Conservation (phyloP, 148 eudicot species). For the Chenopodium quinoa region DNA sequence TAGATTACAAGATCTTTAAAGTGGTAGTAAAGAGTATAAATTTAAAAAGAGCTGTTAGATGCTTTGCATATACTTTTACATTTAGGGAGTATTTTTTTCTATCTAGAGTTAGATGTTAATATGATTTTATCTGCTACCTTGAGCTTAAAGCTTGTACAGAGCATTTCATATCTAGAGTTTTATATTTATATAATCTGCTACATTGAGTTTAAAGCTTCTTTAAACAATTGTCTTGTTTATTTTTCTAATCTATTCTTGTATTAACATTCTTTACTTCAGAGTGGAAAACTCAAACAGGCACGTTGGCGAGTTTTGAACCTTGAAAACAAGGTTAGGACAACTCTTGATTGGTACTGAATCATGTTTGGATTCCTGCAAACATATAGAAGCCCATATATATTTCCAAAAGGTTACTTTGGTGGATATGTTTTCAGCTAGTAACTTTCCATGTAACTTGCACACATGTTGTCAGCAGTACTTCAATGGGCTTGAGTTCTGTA, state of each 20-base stretch:
- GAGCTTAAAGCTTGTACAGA: not conserved
- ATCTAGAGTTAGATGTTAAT: slow-evolving; percentile 2
- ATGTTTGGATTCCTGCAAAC: not conserved
- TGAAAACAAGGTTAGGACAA: slow-evolving; percentile 63
- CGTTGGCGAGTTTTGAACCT: slow-evolving; percentile 66
- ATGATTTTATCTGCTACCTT: not conserved
- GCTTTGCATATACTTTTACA: not conserved
- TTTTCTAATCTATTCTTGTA: slow-evolving; percentile 13
- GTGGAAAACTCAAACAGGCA: slow-evolving; percentile 65
- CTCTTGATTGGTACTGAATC: not conserved
- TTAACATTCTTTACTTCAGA: slow-evolving; percentile 42
- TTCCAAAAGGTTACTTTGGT: not conserved
- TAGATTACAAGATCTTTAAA: not conserved
- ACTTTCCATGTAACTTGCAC: not conserved
- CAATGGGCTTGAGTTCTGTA: slow-evolving; percentile 3
- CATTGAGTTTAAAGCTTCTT: not conserved
- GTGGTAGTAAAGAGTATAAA: not conserved
- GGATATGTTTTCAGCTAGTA: not conserved
- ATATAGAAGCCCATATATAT: not conserved
- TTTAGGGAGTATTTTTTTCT: not conserved
- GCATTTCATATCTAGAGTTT: not conserved
- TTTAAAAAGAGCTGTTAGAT: not conserved
- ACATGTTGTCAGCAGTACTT: not conserved
- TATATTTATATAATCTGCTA: not conserved
- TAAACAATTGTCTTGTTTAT: not conserved